phyloP scores from a whole-genome alignment of 1,139 yeast genomes.

The Hemisphaericaspora xylofermentans region DNA sequence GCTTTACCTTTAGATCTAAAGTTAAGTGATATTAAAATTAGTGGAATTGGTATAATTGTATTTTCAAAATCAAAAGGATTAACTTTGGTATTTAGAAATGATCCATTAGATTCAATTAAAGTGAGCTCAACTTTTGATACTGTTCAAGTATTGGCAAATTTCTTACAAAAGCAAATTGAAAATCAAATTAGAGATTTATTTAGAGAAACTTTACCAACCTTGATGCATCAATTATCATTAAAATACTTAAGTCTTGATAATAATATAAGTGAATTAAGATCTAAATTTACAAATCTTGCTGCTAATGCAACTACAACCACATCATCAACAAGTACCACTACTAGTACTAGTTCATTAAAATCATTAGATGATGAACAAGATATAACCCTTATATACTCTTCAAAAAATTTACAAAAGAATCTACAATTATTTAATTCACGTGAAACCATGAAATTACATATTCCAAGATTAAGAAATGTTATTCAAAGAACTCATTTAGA shows the following conservation, averaged over 20 bases:
- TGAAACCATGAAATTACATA: conserved; percentile 69
- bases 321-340: too few relatives aligned
- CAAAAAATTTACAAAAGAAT: conserved; percentile 63
- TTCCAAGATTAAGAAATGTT: conserved; percentile 56
- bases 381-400: conserved; percentile 47
- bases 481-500: conserved; percentile 56
- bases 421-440: conserved; percentile 74
- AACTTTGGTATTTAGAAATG: conserved; percentile 83
- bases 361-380: conserved; percentile 14
- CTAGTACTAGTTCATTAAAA: too few relatives aligned
- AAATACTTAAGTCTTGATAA: conserved; percentile 51
- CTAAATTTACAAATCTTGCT: conserved; percentile 6
- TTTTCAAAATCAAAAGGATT: conserved; percentile 80
- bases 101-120: conserved; percentile 78
- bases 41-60: conserved; percentile 83
- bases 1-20: conserved; percentile 78
- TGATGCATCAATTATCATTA: conserved; percentile 72
- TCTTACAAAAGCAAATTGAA: conserved; percentile 80
- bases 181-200: conserved; percentile 75
- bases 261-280: conserved; percentile 13
- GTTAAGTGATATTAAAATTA: conserved; percentile 67
- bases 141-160: conserved; percentile 77
- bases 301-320: conserved; percentile 2
- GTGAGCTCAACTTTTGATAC: conserved; percentile 85
- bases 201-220: conserved; percentile 80